Evolutionary conservation across 2,329 filamentous ascomycete genomes (phyloP).

Genomic region (Aspergillus quadricinctus): DNA sequence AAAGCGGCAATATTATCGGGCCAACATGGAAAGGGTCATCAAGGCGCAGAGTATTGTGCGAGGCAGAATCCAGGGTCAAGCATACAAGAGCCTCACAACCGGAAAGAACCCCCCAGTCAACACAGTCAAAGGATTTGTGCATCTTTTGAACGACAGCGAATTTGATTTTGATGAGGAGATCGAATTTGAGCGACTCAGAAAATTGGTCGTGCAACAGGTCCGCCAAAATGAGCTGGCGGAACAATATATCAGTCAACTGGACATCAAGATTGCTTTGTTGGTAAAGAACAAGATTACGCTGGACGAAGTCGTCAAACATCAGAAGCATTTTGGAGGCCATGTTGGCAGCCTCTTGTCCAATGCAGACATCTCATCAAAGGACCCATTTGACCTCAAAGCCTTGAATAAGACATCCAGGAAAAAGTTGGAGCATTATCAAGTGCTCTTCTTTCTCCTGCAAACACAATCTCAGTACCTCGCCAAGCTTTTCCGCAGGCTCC

Average conservation of each 20-base stretch:
- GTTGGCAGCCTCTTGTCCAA: conserved; percentile 81
- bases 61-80: conserved; percentile 91
- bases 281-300: conserved; percentile 99
- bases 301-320: conserved; percentile 94
- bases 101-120: conserved; percentile 96
- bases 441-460: conserved; percentile 94
- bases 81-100: conserved; percentile 92
- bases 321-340: conserved; percentile 91
- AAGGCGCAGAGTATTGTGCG: conserved; percentile 97
- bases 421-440: conserved; percentile 95
- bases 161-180: conserved; percentile 99
- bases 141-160: conserved; percentile 94
- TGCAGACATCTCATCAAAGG: conserved; percentile 79
- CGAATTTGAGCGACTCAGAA: conserved; percentile 89
- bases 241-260: conserved; percentile 95
- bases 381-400: conserved; percentile 94
- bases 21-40: conserved; percentile 98
- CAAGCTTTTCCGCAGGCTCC: conserved; percentile 76
- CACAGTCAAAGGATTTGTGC: conserved; percentile 96
- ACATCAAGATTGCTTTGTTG: conserved; percentile 96
- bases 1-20: conserved; percentile 82
- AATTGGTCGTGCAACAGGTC: conserved; percentile 95
- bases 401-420: conserved; percentile 94
- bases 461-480: conserved; percentile 95
- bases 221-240: conserved; percentile 95